A percentile compares a stretch with the other conserved stretches of the same genome.
Conservation (phyloP, 2,329 filamentous ascomycete genomes). For the Diplodia intermedia region DNA sequence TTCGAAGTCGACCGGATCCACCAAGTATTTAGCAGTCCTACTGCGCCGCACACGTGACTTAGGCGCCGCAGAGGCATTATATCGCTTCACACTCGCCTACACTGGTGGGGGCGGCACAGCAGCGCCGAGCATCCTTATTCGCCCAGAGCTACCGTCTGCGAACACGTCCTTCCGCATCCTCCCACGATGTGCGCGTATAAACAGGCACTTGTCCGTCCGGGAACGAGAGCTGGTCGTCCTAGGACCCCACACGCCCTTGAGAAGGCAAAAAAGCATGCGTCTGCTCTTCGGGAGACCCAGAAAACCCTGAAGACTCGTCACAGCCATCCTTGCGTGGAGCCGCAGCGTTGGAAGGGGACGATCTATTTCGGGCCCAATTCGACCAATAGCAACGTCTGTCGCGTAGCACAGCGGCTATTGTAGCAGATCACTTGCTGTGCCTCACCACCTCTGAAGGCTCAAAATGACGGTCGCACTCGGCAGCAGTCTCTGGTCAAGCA, state of each 20-base stretch:
- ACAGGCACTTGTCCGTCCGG: not conserved
- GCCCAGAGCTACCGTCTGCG: not conserved
- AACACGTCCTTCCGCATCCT: not conserved
- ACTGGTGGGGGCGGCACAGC: not conserved
- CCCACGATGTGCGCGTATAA: no score
- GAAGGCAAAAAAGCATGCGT: not conserved
- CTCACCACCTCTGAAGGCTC: not conserved
- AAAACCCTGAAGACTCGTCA: not conserved
- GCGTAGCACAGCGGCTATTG: not conserved
- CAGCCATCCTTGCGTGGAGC: not conserved
- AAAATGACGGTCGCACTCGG: not conserved
- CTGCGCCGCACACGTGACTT: slow-evolving; percentile 8
- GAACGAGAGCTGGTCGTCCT: not conserved
- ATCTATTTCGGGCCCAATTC: not conserved
- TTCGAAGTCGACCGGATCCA: not conserved
- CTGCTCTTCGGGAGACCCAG: not conserved
- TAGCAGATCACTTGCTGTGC: slow-evolving; percentile 4
- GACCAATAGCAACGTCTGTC: not conserved
- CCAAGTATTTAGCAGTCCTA: slow-evolving; percentile 1
- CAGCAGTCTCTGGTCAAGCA: not conserved
- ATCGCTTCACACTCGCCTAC: not conserved
- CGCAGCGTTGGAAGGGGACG: not conserved
- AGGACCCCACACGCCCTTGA: no score
- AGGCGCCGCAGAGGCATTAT: not conserved
- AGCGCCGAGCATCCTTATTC: not conserved